phyloP scores from a whole-genome alignment of 1,284 basidiomycete species.

The Leccinum variabile region DNA sequence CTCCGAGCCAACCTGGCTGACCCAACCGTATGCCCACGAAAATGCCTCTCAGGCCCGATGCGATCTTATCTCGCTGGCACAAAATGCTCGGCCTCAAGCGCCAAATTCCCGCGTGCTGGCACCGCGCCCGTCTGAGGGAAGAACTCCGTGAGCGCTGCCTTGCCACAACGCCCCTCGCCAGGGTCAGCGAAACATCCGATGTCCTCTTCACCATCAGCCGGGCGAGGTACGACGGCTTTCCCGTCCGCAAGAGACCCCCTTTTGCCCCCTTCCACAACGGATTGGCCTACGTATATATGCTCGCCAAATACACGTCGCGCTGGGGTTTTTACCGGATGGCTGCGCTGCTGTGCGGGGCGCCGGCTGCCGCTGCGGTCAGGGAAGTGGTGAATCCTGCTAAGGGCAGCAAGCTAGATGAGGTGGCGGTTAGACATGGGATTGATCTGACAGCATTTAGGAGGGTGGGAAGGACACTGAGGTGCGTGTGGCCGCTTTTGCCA shows the following conservation, averaged over 20 bases:
- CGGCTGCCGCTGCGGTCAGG: conserved; percentile 12
- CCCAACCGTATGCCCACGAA: conserved; percentile 6
- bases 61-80: conserved; percentile 11
- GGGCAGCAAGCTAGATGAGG: conserved; percentile 15
- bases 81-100: conserved; percentile 15
- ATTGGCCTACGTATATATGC: conserved; percentile 12
- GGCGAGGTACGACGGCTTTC: conserved; percentile 12
- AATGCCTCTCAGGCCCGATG: conserved; percentile 11
- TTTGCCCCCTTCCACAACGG: conserved; percentile 12
- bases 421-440: conserved; percentile 13
- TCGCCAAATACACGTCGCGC: conserved; percentile 14
- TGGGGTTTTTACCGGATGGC: conserved; percentile 16
- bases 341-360: conserved; percentile 13
- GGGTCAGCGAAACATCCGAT: conserved; percentile 13
- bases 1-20: too few relatives aligned
- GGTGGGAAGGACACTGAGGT: conserved; percentile 12
- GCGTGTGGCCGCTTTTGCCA: conserved; percentile 15
- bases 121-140: conserved; percentile 11
- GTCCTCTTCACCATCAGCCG: conserved; percentile 16
- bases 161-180: conserved; percentile 11
- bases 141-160: conserved; percentile 9
- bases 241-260: conserved; percentile 11
- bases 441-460: conserved; percentile 10
- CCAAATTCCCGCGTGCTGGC: conserved; percentile 10
- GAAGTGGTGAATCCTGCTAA: conserved; percentile 15